These are phyloP conservation scores for Neopestalotiopsis sp. DNA, from an alignment of 2,329 filamentous ascomycete species.

Conservation along the genomic window DNA sequence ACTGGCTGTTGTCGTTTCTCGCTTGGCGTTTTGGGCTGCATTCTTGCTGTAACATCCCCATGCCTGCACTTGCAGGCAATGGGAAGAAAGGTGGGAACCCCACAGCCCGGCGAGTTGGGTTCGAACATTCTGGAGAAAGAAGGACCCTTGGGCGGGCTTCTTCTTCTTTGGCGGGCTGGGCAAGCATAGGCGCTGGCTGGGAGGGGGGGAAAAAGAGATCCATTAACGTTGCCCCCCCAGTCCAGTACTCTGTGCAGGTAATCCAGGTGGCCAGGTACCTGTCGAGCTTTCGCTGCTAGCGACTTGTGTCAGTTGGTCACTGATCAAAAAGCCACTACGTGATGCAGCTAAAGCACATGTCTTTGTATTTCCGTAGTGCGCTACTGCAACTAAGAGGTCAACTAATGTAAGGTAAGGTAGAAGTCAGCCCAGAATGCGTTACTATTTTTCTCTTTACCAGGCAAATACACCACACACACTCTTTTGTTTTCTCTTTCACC, in stretches of 20 bases:
- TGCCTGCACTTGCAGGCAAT: slow-evolving; percentile 1
- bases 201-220: background rate
- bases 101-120: slow-evolving; percentile 15
- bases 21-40: slow-evolving; percentile 6
- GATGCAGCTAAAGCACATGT: background rate
- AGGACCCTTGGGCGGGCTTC: slow-evolving; percentile 7
- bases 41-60: background rate
- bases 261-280: background rate
- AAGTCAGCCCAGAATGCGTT: background rate
- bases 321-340: background rate
- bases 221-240: background rate
- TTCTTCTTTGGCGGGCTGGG: background rate
- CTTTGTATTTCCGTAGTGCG: background rate
- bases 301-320: background rate
- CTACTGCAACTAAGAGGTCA: background rate
- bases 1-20: background rate
- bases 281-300: background rate
- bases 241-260: background rate
- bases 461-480: background rate
- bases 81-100: background rate
- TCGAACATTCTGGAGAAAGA: slow-evolving; percentile 15
- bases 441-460: background rate
- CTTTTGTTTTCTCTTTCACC: slow-evolving; percentile 16
- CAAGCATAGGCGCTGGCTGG: background rate
- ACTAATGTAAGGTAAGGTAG: background rate